Evolutionary conservation across 306 rosid species (phyloP), one percentile per base, ranked within the genome.

Genomic region (Cucurbita ficifolia): DNA sequence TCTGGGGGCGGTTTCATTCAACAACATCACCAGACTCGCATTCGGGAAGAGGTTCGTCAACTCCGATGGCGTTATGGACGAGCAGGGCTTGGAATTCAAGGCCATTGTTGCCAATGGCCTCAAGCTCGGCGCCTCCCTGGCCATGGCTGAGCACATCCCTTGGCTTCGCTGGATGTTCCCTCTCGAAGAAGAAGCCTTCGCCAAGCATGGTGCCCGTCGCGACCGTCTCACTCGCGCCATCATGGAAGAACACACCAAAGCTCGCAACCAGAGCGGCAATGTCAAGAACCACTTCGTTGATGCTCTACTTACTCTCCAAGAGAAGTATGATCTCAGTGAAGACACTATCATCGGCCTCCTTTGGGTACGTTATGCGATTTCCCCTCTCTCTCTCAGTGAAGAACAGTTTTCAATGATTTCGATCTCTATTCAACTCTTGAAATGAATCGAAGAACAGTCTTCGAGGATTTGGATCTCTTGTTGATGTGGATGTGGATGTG

Each of bases 111-210:
- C 87, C 14, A 89, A 90, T 75, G 98, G 97, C 12, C 71, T 89
- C 18, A 90, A 90, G 86, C 79, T 86, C 3, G 92, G 98, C 7
- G 98, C 90, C 17, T 90, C 98, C 38, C 83, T 94, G 0, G 84
- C 89, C 45, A 89, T 87, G 90, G 87, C 95, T 0, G 97, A 89
- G 82, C 92, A 90, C 79, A 87, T 94, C 53, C 88, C 90, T 2
- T 90, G 97, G 98, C 74, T 94, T 22, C 90, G 95, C 0, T 91
- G 96, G 97, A 86, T 89, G 89, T 90, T 85, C 87, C 98, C 96
- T 3, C 64, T 89, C 0, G 95, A 94, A 76, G 97, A 94, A 19
- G 95, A 79, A 40, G 97, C 97, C 10, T 90, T 94, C 38, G 87
- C 92, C 6, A 79, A 86, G 64, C 97, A 90, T 2, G 92, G 90